Percentiles rank a stretch among this genome's conserved stretches.
phyloP scores from a whole-genome alignment of 2,329 filamentous ascomycete genomes.

The Pseudogymnoascus sp. region DNA sequence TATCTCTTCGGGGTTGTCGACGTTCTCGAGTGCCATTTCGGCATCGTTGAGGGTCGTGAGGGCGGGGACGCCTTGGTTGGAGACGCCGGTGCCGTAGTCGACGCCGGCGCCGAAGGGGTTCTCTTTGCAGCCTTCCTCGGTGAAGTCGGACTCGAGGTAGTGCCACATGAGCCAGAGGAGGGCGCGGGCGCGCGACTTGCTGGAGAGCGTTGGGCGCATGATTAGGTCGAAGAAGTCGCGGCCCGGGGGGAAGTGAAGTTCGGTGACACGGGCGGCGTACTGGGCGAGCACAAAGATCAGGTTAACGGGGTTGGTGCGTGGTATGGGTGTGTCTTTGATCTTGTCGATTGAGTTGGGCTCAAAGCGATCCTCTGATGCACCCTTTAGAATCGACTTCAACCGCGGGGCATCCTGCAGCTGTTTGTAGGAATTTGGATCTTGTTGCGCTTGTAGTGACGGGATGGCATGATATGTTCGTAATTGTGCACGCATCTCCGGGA shows the following conservation, averaged over 20 bases:
- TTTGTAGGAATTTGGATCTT: constrained; percentile 94
- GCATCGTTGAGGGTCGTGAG: constrained; percentile 58
- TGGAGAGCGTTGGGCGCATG: constrained; percentile 79
- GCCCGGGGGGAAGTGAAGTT: constrained; percentile 76
- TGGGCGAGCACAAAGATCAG: constrained; percentile 91
- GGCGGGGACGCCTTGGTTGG: constrained; percentile 60
- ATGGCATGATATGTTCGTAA: constrained; percentile 97
- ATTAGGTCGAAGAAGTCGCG: constrained; percentile 94
- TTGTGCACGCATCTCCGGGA: constrained; percentile 97
- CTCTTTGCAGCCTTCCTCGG: constrained; percentile 72
- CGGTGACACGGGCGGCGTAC: constrained; percentile 82
- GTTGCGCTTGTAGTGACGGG: constrained; percentile 86
- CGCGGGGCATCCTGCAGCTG: constrained; percentile 93
- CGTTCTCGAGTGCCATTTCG: constrained; percentile 60
- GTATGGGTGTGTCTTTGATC: constrained; percentile 60
- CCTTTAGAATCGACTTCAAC: constrained; percentile 94
- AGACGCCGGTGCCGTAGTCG: constrained; percentile 54
- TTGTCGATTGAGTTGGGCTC: constrained; percentile 80
- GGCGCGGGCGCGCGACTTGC: constrained; percentile 70
- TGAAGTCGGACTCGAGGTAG: constrained; percentile 93
- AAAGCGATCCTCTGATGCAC: constrained; percentile 75
- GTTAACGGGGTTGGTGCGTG: constrained; percentile 94
- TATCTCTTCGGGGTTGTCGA: constrained; percentile 61
- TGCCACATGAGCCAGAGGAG: constrained; percentile 99
- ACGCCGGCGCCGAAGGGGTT: constrained; percentile 80